Evolutionary conservation across 2,329 filamentous ascomycete species (phyloP).

Genomic region (Furcasterigmium furcatum): DNA sequence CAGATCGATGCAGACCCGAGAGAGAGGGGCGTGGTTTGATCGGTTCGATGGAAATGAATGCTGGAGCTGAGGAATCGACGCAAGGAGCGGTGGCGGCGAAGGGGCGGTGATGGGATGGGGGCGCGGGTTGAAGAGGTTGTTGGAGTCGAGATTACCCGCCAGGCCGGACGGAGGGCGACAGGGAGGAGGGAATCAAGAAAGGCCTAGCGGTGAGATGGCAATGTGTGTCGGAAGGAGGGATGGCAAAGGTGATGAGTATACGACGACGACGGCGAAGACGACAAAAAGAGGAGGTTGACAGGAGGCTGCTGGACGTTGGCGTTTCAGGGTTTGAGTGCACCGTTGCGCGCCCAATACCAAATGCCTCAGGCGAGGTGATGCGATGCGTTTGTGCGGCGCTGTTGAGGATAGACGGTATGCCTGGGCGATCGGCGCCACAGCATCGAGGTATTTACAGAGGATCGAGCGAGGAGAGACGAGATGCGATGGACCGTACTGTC

Average conservation of each 20-base stretch:
- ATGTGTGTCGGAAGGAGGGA: neutral
- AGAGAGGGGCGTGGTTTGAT: neutral
- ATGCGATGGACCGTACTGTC: neutral
- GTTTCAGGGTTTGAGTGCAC: slow-evolving; percentile 1
- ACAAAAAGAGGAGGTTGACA: neutral
- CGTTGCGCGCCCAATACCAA: neutral
- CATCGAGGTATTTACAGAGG: neutral
- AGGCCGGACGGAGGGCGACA: neutral
- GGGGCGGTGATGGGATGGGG: neutral
- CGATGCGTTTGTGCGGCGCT: neutral
- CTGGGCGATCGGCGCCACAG: neutral
- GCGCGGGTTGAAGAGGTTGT: neutral
- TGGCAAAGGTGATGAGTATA: neutral
- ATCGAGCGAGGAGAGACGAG: neutral
- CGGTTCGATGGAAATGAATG: neutral
- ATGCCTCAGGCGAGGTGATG: neutral
- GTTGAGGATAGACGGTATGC: neutral
- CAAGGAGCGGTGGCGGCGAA: neutral
- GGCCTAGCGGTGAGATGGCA: neutral
- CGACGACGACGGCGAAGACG: neutral
- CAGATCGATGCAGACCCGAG: neutral
- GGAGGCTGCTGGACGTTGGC: neutral
- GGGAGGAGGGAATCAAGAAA: neutral
- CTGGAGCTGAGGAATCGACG: neutral
- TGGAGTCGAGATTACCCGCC: neutral